Percentiles rank a stretch among this genome's conserved stretches.
These are phyloP conservation scores for Pseudogymnoascus sp. DNA, from an alignment of 2,329 filamentous ascomycete species.

Conservation along the genomic window DNA sequence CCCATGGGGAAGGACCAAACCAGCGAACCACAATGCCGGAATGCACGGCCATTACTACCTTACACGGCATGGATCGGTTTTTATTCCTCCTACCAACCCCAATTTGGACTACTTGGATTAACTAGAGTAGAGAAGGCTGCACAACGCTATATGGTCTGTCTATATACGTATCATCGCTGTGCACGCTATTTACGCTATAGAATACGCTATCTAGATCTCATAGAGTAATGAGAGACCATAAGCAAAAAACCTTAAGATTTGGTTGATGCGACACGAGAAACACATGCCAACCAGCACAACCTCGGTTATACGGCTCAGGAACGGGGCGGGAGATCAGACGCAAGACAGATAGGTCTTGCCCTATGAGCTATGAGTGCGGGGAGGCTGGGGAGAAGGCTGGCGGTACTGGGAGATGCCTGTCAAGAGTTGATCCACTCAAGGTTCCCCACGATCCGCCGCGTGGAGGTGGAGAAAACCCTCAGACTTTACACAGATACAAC, in stretches of 20 bases:
- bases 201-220: background rate
- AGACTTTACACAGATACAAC: background rate
- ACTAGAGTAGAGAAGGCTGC: background rate
- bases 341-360: background rate
- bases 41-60: background rate
- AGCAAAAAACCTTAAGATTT: background rate
- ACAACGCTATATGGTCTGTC: background rate
- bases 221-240: background rate
- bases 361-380: background rate
- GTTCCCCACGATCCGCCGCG: background rate
- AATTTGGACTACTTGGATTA: background rate
- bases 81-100: background rate
- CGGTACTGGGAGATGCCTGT: background rate
- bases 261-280: background rate
- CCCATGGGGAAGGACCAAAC: slow-evolving; percentile 1
- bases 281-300: background rate
- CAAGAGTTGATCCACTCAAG: background rate
- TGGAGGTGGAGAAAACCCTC: background rate
- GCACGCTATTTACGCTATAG: background rate
- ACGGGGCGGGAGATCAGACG: background rate
- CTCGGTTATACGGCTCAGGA: background rate
- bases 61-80: background rate
- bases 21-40: background rate
- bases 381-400: background rate
- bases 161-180: background rate